Percentiles rank a stretch among this genome's conserved stretches.
These are phyloP conservation scores for Salvia rosmarinus DNA, from an alignment of 257 asterid species.

Conservation along the genomic window DNA sequence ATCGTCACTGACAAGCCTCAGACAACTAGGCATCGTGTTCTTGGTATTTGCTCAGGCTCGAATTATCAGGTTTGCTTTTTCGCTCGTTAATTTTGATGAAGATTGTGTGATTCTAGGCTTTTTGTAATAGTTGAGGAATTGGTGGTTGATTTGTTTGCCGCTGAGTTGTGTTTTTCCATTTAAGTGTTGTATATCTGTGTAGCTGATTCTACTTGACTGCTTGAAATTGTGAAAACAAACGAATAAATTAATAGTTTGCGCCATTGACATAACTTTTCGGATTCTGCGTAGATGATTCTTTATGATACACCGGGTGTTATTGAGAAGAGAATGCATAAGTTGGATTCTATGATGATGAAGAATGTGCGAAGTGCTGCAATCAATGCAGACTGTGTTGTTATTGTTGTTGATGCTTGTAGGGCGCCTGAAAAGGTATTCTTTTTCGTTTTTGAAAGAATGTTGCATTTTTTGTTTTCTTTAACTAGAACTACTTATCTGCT, in stretches of 20 bases:
- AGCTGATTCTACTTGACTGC: not conserved
- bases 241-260: not conserved
- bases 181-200: not conserved
- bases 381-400: conserved; percentile 85
- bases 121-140: not conserved
- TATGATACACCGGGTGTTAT: conserved; percentile 98
- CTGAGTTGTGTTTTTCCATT: not conserved
- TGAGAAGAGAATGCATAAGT: conserved; percentile 94
- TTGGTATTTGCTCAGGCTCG: conserved; percentile 82
- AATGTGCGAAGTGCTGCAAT: conserved; percentile 89
- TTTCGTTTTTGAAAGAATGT: conserved; percentile 1
- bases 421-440: conserved; percentile 73
- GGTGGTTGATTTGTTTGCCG: conserved; percentile 13
- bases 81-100: not conserved
- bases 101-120: not conserved
- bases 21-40: conserved; percentile 91
- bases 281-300: conserved; percentile 79
- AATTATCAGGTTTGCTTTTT: conserved; percentile 73
- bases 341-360: conserved; percentile 96
- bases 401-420: conserved; percentile 90
- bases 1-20: conserved; percentile 96
- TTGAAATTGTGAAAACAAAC: not conserved
- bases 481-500: conserved; percentile 19
- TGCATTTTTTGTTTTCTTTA: conserved; percentile 7
- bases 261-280: conserved; percentile 14